A percentile compares a stretch with the other conserved stretches of the same genome.
phyloP scores from a whole-genome alignment of 1,284 basidiomycete genomes.

The Ustilago loliicola region DNA sequence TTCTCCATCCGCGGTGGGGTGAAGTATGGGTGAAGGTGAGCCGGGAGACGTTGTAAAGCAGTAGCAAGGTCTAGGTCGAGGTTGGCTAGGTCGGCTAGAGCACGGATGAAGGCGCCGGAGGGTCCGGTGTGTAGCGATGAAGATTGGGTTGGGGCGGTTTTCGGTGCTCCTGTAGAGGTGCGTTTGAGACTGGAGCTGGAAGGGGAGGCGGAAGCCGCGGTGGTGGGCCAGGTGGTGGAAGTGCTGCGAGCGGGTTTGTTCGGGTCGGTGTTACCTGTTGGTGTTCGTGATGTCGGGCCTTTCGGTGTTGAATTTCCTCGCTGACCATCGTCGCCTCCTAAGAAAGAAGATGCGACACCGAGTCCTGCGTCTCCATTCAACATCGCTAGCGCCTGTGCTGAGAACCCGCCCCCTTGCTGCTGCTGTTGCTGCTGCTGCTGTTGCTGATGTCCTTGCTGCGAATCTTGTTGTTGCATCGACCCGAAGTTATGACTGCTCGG shows the following conservation, averaged over 20 bases:
- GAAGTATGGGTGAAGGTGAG: slow-evolving; percentile 27
- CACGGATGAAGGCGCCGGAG: slow-evolving; percentile 27
- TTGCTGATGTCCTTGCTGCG: slow-evolving; percentile 11
- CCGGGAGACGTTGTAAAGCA: slow-evolving; percentile 19
- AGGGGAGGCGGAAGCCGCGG: slow-evolving; percentile 13
- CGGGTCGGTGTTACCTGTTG: slow-evolving; percentile 15
- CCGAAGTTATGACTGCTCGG: slow-evolving; percentile 60
- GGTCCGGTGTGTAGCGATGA: slow-evolving; percentile 34
- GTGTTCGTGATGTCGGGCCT: slow-evolving; percentile 22
- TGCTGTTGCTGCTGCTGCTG: slow-evolving; percentile 22
- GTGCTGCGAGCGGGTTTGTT: neutral
- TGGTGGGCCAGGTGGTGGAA: neutral
- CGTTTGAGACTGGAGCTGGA: slow-evolving; percentile 28
- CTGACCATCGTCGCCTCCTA: slow-evolving; percentile 1
- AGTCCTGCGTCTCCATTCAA: slow-evolving; percentile 40
- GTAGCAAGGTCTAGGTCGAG: slow-evolving; percentile 43
- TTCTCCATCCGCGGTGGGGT: slow-evolving; percentile 40
- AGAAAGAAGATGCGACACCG: slow-evolving; percentile 21
- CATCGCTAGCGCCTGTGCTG: slow-evolving; percentile 40
- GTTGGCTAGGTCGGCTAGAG: slow-evolving; percentile 34
- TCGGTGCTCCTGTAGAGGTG: slow-evolving; percentile 31
- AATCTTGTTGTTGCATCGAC: slow-evolving; percentile 16
- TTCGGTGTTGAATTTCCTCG: slow-evolving; percentile 26
- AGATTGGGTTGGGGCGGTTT: slow-evolving; percentile 24
- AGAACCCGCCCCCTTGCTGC: slow-evolving; percentile 20